Evolutionary conservation across 768 basidiomycete species (phyloP).

Genomic region (Leccinum variicolor): DNA sequence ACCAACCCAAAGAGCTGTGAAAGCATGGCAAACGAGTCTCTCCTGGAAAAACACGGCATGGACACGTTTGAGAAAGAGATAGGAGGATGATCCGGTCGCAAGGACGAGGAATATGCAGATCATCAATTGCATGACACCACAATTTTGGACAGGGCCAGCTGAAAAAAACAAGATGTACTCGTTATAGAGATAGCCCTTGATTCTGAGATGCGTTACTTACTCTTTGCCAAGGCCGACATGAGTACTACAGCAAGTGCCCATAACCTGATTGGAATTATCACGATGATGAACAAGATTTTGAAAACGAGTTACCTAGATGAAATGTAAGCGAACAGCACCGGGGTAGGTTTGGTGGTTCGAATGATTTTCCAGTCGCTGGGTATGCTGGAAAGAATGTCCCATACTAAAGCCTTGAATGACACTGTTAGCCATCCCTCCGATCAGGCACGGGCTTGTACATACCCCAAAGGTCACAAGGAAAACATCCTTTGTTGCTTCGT

Average conservation of each 20-base stretch:
- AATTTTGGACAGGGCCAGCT: constrained; percentile 24
- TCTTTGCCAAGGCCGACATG: constrained; percentile 17
- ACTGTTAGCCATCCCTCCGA: constrained; percentile 1
- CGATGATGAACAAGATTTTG: neutral
- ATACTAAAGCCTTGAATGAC: constrained; percentile 18
- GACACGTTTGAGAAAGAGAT: constrained; percentile 39
- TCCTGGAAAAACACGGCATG: constrained; percentile 32
- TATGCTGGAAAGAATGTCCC: constrained; percentile 26
- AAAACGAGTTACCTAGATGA: constrained; percentile 16
- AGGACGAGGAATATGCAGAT: constrained; percentile 16
- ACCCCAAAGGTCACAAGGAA: constrained; percentile 22
- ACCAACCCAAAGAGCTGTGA: constrained; percentile 34
- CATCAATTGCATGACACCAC: constrained; percentile 16
- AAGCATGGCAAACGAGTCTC: constrained; percentile 15
- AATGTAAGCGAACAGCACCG: constrained; percentile 22
- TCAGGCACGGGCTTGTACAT: neutral
- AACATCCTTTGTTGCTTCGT: constrained; percentile 17
- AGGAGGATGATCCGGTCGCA: constrained; percentile 27
- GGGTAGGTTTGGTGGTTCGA: constrained; percentile 10
- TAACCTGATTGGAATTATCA: constrained; percentile 12
- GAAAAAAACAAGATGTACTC: neutral
- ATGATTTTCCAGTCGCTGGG: constrained; percentile 18
- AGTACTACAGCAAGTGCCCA: constrained; percentile 17
- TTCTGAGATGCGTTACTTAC: constrained; percentile 8
- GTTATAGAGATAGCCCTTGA: neutral